Conservation (phyloP, 768 basidiomycete genomes). For the Naganishia antarctica region DNA sequence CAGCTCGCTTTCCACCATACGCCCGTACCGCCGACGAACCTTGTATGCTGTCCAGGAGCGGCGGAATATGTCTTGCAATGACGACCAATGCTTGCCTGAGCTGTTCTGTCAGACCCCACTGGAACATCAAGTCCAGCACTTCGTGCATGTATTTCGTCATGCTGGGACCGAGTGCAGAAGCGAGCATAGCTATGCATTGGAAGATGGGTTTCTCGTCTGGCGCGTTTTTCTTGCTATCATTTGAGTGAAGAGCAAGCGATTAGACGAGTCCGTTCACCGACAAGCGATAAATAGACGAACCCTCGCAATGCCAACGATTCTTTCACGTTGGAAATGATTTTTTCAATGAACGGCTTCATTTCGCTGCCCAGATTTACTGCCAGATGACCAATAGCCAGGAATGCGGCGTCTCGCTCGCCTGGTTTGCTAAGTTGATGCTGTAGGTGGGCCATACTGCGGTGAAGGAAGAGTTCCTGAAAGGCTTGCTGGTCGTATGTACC, state of each 20-base stretch:
- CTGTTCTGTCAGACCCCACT: conserved; percentile 84
- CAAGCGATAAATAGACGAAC: conserved; percentile 53
- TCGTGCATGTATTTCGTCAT: conserved; percentile 93
- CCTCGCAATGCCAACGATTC: conserved; percentile 79
- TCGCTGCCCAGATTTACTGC: conserved; percentile 85
- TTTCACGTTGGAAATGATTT: conserved; percentile 83
- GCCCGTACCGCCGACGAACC: conserved; percentile 53
- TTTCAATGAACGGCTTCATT: conserved; percentile 92
- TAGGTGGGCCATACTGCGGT: conserved; percentile 89
- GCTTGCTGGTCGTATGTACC: conserved; percentile 90
- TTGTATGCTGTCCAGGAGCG: conserved; percentile 85
- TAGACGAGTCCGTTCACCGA: not conserved
- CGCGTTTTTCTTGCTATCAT: conserved; percentile 66
- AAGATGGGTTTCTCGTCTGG: conserved; percentile 93
- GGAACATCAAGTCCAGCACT: conserved; percentile 93
- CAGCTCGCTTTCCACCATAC: not conserved
- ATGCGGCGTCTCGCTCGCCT: conserved; percentile 81
- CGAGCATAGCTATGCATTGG: conserved; percentile 94
- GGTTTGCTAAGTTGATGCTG: conserved; percentile 82
- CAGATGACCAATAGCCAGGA: conserved; percentile 92
- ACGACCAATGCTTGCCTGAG: conserved; percentile 75
- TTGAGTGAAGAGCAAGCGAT: not conserved
- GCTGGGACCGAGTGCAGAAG: conserved; percentile 89
- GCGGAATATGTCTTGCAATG: conserved; percentile 81
- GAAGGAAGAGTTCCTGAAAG: conserved; percentile 83